Conservation (phyloP, 2,329 filamentous ascomycete species). For the Botrytis hyacinthi region DNA sequence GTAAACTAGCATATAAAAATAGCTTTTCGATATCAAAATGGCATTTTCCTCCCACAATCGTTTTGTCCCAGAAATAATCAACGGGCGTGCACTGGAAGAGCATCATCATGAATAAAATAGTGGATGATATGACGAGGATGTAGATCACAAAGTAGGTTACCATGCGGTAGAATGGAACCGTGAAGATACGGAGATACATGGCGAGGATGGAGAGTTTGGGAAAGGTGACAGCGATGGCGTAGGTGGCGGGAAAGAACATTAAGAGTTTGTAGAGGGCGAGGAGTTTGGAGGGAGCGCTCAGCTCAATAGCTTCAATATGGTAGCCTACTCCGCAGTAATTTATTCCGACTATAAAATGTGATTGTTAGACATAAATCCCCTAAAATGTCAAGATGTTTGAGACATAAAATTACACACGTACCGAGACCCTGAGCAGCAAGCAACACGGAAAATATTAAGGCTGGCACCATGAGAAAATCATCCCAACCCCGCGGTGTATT, state of each 20-base stretch:
- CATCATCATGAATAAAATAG: slow-evolving; percentile 21
- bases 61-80: slow-evolving; percentile 26
- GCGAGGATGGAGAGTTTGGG: slow-evolving; percentile 26
- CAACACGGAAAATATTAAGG: slow-evolving; percentile 11
- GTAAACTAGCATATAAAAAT: slow-evolving; percentile 47
- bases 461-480: slow-evolving; percentile 20
- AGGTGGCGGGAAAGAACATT: slow-evolving; percentile 15
- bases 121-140: slow-evolving; percentile 13
- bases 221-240: slow-evolving; percentile 23
- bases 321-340: slow-evolving; percentile 18
- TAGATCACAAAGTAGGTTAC: slow-evolving; percentile 20
- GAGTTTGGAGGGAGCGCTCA: not conserved
- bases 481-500: slow-evolving; percentile 19
- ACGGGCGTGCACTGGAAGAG: slow-evolving; percentile 26
- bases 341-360: slow-evolving; percentile 10
- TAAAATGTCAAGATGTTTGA: not conserved
- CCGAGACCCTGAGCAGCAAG: slow-evolving; percentile 17
- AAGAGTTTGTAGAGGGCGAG: slow-evolving; percentile 7
- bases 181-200: slow-evolving; percentile 26
- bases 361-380: not conserved
- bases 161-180: slow-evolving; percentile 21
- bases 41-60: slow-evolving; percentile 21
- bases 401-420: not conserved
- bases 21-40: slow-evolving; percentile 28
- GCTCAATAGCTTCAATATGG: slow-evolving; percentile 13